Evolutionary conservation across 2,329 filamentous ascomycete genomes (phyloP).

Genomic region (Fusarium transvaalense): DNA sequence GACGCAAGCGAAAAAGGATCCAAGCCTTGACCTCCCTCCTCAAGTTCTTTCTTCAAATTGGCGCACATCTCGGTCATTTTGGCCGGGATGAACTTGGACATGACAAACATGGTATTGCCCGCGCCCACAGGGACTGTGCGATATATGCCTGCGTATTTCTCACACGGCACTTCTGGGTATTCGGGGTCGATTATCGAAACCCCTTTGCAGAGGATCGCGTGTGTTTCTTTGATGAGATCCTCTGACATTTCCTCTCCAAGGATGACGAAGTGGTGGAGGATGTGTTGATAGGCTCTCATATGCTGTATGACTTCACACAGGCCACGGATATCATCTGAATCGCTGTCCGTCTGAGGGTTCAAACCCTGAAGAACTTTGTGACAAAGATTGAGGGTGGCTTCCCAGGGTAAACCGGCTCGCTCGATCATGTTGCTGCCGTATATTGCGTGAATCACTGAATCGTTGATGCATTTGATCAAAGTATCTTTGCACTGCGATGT

Average conservation of each 20-base stretch:
- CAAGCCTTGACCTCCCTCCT: constrained; percentile 6
- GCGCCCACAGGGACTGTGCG: constrained; percentile 43
- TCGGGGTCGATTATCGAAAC: constrained; percentile 16
- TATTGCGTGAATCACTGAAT: constrained; percentile 38
- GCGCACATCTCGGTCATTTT: constrained; percentile 49
- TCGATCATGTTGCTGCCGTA: constrained; percentile 49
- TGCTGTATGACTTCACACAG: constrained; percentile 44
- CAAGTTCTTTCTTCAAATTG: constrained; percentile 36
- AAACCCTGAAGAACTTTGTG: constrained; percentile 15
- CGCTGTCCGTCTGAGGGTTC: not conserved
- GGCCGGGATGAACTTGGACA: constrained; percentile 42
- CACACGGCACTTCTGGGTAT: not conserved
- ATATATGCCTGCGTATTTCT: constrained; percentile 48
- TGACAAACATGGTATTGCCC: constrained; percentile 47
- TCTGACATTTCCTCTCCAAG: constrained; percentile 25
- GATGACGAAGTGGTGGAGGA: constrained; percentile 26
- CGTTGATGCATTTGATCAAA: constrained; percentile 23
- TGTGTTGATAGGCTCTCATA: constrained; percentile 36
- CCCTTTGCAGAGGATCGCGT: constrained; percentile 31
- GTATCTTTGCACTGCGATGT: constrained; percentile 12
- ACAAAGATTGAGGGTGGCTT: constrained; percentile 38
- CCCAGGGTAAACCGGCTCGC: constrained; percentile 27
- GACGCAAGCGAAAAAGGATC: constrained; percentile 51
- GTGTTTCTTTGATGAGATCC: constrained; percentile 37
- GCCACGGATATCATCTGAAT: constrained; percentile 22